Base-by-base conservation (phyloP, 495 filamentous ascomycete genomes). In the Parathielavia hyrcaniae region DNA sequence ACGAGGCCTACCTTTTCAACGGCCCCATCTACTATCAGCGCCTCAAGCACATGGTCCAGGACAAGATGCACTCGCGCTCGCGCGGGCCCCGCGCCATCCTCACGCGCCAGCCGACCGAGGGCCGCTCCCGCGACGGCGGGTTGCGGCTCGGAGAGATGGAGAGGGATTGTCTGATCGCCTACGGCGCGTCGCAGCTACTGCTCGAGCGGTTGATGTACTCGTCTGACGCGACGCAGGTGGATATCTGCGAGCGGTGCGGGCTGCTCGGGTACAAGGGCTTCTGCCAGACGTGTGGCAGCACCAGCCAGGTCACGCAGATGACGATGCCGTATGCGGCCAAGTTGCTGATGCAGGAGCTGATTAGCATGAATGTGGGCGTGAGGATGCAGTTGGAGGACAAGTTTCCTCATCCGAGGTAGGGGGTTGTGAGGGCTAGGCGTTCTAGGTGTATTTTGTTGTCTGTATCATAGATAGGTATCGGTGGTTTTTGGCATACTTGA, bases 11-110 rank as follows among this genome's bases (percentile, higher is more conserved):
- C 68, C 91, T 99, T 72, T 99, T 97, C 80, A 95, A 92, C 64
- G 93, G 93, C 0, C 93, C 93, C 5, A 97, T 97, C 73, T 99
- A 95, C 79, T 99, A 99, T 79, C 93, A 99, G 79, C 96, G 96
- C 64, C 84, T 99, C 44, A 99, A 97, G 82, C 93, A 99, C 82
- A 99, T 99, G 93, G 93, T 99, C 34, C 90, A 96, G 69, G 93
- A 99, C 66, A 99, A 99, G 79, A 97, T 99, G 92, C 93, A 99
- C 73, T 89, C 90, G 10, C 90, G 93, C 54, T 83, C 91, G 11
- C 86, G 88, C 45, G 93, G 93, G 4, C 93, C 95, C 2, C 83
- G 87, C 19, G 91, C 91, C 11, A 89, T 92, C 51, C 80, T 99
- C 6, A 99, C 93, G 4, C 87, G 93, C 26, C 93, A 99, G 73